These are phyloP conservation scores for Hyaloperonospora arabidopsidis DNA, from an alignment of 352 stramenopile genomes.

Conservation along the genomic window DNA sequence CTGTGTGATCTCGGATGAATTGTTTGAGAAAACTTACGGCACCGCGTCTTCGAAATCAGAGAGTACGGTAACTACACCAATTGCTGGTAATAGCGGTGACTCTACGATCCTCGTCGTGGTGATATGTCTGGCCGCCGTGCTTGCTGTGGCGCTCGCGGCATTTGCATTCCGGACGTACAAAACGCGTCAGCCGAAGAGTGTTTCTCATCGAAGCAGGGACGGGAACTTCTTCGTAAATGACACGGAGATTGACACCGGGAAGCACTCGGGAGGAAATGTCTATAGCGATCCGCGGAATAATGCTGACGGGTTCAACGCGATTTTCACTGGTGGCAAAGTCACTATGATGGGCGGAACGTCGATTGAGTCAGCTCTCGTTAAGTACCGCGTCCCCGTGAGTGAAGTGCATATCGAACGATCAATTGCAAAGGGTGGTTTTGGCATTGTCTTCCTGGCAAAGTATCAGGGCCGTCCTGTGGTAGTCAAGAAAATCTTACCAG, in stretches of 20 bases:
- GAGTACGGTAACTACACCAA: conserved; percentile 13
- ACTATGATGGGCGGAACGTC: conserved; percentile 44
- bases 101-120: conserved; percentile 48
- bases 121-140: conserved; percentile 44
- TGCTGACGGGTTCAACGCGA: conserved; percentile 41
- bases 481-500: conserved; percentile 78
- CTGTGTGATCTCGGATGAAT: conserved; percentile 59
- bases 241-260: conserved; percentile 24
- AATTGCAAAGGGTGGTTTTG: conserved; percentile 70
- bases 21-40: conserved; percentile 48
- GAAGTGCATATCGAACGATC: conserved; percentile 55
- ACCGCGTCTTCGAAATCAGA: conserved; percentile 20
- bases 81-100: conserved; percentile 29
- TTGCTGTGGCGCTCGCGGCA: conserved; percentile 42
- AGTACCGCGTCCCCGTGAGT: conserved; percentile 64
- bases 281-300: conserved; percentile 19
- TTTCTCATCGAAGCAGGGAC: conserved; percentile 18
- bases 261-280: conserved; percentile 21
- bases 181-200: conserved; percentile 20
- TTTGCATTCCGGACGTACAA: conserved; percentile 46
- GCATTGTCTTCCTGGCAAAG: conserved; percentile 57
- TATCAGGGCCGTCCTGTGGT: conserved; percentile 57
- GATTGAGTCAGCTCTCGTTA: conserved; percentile 56
- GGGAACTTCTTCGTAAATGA: conserved; percentile 49
- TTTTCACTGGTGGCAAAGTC: conserved; percentile 45